Percentiles rank a stretch among this genome's conserved stretches.
These are phyloP conservation scores for Pseudofabraea citricarpa DNA, from an alignment of 2,329 filamentous ascomycete species.

Conservation along the genomic window DNA sequence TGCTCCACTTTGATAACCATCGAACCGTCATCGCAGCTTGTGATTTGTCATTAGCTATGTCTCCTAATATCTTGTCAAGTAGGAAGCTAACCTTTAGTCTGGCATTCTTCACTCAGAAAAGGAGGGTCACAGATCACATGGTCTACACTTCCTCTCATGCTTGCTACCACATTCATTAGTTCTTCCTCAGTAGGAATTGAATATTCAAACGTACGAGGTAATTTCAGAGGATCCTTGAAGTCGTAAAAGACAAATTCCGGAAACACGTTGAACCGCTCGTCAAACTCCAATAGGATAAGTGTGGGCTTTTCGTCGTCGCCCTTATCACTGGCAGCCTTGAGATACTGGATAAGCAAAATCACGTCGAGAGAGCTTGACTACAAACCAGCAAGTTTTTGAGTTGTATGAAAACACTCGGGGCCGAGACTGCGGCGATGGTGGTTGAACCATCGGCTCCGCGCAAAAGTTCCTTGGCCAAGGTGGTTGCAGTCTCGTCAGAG, in stretches of 20 bases:
- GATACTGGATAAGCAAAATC: conserved; percentile 2
- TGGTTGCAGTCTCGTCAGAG: conserved; percentile 63
- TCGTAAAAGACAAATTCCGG: conserved; percentile 72
- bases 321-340: conserved; percentile 17
- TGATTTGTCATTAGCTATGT: no score
- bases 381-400: conserved; percentile 65
- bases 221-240: conserved; percentile 61
- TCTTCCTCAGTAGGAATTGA: no score
- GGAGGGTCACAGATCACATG: conserved; percentile 73
- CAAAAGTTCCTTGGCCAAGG: conserved; percentile 61
- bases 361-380: conserved; percentile 5
- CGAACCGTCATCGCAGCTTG: conserved; percentile 67
- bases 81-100: conserved; percentile 73
- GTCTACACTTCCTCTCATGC: conserved; percentile 61
- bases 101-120: conserved; percentile 75
- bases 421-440: conserved; percentile 64
- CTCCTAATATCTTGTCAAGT: no score
- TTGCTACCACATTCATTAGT: no score
- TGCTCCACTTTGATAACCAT: conserved; percentile 56
- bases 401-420: conserved; percentile 73
- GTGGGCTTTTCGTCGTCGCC: conserved; percentile 42
- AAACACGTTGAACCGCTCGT: conserved; percentile 69
- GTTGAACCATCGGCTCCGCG: conserved; percentile 51
- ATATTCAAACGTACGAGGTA: conserved; percentile 51
- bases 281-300: conserved; percentile 67